These are phyloP conservation scores for Symbiodinium natans DNA, from an alignment of 73 alveolate species.

Conservation along the genomic window DNA sequence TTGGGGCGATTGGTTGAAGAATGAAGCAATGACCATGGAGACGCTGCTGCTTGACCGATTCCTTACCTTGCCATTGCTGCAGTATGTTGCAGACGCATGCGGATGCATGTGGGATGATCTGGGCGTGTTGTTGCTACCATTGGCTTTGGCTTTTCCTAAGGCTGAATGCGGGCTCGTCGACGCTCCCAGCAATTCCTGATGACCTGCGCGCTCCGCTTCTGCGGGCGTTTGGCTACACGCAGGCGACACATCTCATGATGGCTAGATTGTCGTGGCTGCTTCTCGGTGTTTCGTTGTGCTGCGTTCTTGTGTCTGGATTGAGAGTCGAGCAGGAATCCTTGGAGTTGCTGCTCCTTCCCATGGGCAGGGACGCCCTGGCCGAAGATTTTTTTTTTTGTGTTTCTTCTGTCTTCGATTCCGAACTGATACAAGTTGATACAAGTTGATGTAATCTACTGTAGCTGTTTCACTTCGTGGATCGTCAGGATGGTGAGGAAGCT, in stretches of 20 bases:
- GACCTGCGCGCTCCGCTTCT: conserved; percentile 48
- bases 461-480: neutral
- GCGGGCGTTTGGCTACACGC: conserved; percentile 63
- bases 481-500: conserved; percentile 55
- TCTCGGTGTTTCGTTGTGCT: neutral
- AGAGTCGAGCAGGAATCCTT: conserved; percentile 30
- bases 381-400: neutral
- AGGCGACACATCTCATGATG: neutral
- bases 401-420: neutral
- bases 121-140: neutral
- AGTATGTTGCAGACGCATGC: neutral
- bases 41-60: neutral
- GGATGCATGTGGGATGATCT: neutral
- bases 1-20: conserved; percentile 83
- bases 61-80: neutral
- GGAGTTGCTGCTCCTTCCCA: conserved; percentile 71
- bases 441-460: neutral
- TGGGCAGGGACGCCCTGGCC: neutral
- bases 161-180: conserved; percentile 4
- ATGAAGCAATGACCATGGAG: conserved; percentile 47
- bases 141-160: neutral
- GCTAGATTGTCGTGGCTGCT: neutral
- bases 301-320: neutral
- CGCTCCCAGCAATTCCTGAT: neutral
- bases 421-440: neutral